phyloP scores from a whole-genome alignment of 2,329 filamentous ascomycete species.

The Cercospora berteroae region DNA sequence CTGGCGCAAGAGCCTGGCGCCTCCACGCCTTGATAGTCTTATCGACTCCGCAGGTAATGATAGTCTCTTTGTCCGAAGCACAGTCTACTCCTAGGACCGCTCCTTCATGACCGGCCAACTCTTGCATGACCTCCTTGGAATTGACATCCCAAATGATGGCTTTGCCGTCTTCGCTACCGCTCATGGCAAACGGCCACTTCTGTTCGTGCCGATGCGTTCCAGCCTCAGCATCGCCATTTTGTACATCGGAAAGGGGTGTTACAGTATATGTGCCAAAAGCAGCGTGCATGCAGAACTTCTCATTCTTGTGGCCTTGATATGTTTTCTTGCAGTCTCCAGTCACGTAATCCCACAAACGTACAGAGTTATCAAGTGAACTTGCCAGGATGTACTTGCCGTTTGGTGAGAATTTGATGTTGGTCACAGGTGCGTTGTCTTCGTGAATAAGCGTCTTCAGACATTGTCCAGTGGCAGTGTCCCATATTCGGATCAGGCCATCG shows the following conservation, averaged over 20 bases:
- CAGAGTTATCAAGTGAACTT: constrained; percentile 83
- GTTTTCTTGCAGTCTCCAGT: constrained; percentile 91
- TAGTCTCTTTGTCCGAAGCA: constrained; percentile 51
- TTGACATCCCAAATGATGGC: constrained; percentile 88
- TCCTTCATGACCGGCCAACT: constrained; percentile 56
- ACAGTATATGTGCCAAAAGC: constrained; percentile 69
- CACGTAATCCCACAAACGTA: constrained; percentile 94
- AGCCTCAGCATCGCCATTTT: constrained; percentile 13
- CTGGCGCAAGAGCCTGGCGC: constrained; percentile 23
- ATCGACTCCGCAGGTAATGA: constrained; percentile 64
- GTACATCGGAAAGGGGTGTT: not conserved
- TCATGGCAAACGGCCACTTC: constrained; percentile 65
- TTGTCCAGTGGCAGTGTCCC: constrained; percentile 93
- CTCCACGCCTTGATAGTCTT: constrained; percentile 62
- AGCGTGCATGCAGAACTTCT: constrained; percentile 78
- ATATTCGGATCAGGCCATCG: constrained; percentile 88
- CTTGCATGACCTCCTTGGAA: constrained; percentile 78
- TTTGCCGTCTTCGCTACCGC: constrained; percentile 83
- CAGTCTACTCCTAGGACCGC: constrained; percentile 61
- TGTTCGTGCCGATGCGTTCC: constrained; percentile 19
- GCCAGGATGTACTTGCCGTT: constrained; percentile 93
- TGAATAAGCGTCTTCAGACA: constrained; percentile 93
- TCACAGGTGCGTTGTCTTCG: constrained; percentile 90
- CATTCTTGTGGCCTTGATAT: constrained; percentile 88
- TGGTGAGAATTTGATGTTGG: constrained; percentile 85